phyloP scores from a whole-genome alignment of 805 yeast genomes.

The Kodamaea hsintzibuensis region DNA sequence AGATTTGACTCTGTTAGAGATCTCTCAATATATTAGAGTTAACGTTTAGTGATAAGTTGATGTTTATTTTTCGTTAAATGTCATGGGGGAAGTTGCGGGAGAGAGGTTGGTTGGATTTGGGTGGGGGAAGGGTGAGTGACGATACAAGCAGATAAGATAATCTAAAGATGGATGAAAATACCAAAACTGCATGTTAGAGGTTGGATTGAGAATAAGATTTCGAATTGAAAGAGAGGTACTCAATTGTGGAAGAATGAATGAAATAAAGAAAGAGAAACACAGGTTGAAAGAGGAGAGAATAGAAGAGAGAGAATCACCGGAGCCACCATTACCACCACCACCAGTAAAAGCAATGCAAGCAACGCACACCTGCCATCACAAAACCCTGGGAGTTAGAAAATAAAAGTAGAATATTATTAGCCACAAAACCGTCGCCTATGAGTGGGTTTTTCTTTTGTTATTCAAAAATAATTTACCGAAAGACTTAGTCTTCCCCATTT shows the following conservation, averaged over 20 bases:
- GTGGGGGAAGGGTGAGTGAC: neutral
- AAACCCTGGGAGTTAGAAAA: neutral
- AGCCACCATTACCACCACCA: neutral
- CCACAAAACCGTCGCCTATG: constrained; percentile 4
- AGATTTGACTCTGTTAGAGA: neutral
- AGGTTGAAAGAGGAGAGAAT: too few relatives aligned
- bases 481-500: constrained; percentile 4
- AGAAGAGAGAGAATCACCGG: too few relatives aligned
- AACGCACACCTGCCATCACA: constrained; percentile 2
- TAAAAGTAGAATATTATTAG: neutral
- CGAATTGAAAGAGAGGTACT: neutral
- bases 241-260: neutral
- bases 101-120: neutral
- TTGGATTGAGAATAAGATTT: neutral
- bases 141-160: neutral
- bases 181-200: too few relatives aligned
- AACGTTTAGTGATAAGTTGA: neutral
- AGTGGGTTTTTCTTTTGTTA: constrained; percentile 3
- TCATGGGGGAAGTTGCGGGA: neutral
- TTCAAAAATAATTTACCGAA: constrained; percentile 4
- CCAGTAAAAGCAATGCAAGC: neutral
- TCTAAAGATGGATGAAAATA: too few relatives aligned
- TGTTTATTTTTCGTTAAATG: neutral
- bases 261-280: neutral
- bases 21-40: neutral